Evolutionary conservation across 176 grass and related monocot species (phyloP), one percentile per base, ranked within the genome.

Genomic region (Oryza meridionalis): DNA sequence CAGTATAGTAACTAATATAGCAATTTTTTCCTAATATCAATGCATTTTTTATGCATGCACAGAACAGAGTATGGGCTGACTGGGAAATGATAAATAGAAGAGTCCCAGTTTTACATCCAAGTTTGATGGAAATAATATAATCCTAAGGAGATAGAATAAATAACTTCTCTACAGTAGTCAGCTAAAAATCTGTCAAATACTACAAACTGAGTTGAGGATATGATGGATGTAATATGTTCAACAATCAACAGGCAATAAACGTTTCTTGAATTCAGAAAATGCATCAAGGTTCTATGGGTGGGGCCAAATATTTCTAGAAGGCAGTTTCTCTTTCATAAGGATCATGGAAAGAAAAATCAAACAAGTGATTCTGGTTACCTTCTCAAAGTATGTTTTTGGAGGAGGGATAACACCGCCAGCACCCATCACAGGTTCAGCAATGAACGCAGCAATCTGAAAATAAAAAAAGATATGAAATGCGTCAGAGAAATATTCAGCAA

Each of bases 401-500:
- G 96, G 96, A 84, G 46, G 91, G 74, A 98, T 94, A 74, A 98
- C 96, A 84, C 96, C 96, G 66, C 96, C 96, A 22, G 93, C 96
- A 50, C 96, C 93, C 89, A 98, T 95, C 47, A 98, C 96, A 69
- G 96, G 96, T 90, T 98, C 96, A 53, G 91, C 93, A 84, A 98
- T 98, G 84, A 98, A 98, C 78, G 96, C 96, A 69, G 96, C 96
- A 85, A 98, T 95, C 96, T 98, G 81, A 25, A 80, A 81, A 58
- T 21, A 51, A 70, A n/a, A n/a, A 21, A 67, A 26, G 62, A 37
- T 45, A 70, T n/a, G 4, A 12, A 8, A 7, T 62, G 35, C 9
- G 22, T 83, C 22, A 80, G 9, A 7, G 32, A 81, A 38, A 22
- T 12, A 67, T 51, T 35, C 49, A 29, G 2, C 49, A 78, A 62